These are phyloP conservation scores for Xylariaceae sp. DNA, from an alignment of 2,329 filamentous ascomycete species.

Conservation along the genomic window DNA sequence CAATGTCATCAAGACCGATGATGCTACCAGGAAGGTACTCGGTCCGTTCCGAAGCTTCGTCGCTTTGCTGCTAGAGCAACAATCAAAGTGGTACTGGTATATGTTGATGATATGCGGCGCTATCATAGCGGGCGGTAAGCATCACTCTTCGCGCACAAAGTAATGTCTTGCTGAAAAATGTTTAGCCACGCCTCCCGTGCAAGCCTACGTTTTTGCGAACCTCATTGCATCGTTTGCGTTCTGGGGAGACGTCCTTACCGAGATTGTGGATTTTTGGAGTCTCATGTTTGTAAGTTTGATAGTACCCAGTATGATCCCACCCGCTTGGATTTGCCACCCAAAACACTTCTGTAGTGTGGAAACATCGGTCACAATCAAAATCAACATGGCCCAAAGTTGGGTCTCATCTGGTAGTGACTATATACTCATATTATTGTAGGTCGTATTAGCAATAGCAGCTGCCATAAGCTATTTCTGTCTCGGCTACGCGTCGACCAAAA, in stretches of 20 bases:
- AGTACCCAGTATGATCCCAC: no score
- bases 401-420: no score
- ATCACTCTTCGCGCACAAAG: neutral
- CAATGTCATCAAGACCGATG: neutral
- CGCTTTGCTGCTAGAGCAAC: conserved; percentile 26
- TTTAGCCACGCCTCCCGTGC: conserved; percentile 43
- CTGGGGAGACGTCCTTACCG: conserved; percentile 21
- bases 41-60: conserved; percentile 28
- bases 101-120: conserved; percentile 27
- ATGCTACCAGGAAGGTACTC: conserved; percentile 14
- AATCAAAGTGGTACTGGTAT: conserved; percentile 27
- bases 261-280: conserved; percentile 53
- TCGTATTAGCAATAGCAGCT: conserved; percentile 48
- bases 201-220: conserved; percentile 54
- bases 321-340: no score
- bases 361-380: no score
- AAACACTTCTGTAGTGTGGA: no score
- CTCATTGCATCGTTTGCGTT: conserved; percentile 38
- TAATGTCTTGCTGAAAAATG: conserved; percentile 2
- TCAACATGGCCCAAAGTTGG: no score
- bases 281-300: conserved; percentile 53
- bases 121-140: conserved; percentile 34
- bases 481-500: conserved; percentile 41
- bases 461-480: conserved; percentile 53
- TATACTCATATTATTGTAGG: no score